These are phyloP conservation scores for Aureococcus anophagefferens DNA, from an alignment of 108 stramenopile genomes.

Conservation along the genomic window DNA sequence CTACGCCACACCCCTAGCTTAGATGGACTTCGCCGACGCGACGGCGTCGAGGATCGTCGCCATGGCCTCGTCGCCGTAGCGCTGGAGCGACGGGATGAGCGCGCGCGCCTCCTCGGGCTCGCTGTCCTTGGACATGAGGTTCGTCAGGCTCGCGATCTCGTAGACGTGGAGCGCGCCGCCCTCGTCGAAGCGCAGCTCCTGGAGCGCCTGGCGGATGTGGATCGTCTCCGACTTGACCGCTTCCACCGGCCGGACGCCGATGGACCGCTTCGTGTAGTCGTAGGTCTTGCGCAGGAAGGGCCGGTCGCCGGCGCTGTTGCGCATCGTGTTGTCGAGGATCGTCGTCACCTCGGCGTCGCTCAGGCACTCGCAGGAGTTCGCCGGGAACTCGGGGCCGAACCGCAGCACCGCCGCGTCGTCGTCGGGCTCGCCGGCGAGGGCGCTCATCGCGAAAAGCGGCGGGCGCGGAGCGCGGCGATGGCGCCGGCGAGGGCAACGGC, in stretches of 20 bases:
- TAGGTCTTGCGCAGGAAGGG: neutral
- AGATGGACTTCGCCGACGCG: no score
- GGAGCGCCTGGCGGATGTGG: neutral
- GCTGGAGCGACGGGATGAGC: neutral
- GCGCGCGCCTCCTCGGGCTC: neutral
- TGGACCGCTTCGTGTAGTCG: neutral
- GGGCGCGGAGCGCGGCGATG: no score
- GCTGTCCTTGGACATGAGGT: neutral
- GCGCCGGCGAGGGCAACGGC: no score
- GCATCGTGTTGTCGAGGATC: no score
- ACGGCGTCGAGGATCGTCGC: neutral
- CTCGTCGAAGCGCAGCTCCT: neutral
- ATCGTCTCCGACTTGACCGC: neutral
- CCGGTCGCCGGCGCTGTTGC: no score
- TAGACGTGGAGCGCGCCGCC: neutral
- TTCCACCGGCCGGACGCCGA: neutral
- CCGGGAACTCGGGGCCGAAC: no score
- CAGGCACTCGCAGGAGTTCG: no score
- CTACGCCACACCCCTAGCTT: no score
- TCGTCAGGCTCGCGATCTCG: neutral
- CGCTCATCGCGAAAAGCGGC: no score
- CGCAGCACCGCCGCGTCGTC: no score
- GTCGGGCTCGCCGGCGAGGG: no score
- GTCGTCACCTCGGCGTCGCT: no score
- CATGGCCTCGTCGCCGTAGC: neutral